These are phyloP conservation scores for Tephrocybe sp. DNA, from an alignment of 768 basidiomycete species.

Conservation along the genomic window DNA sequence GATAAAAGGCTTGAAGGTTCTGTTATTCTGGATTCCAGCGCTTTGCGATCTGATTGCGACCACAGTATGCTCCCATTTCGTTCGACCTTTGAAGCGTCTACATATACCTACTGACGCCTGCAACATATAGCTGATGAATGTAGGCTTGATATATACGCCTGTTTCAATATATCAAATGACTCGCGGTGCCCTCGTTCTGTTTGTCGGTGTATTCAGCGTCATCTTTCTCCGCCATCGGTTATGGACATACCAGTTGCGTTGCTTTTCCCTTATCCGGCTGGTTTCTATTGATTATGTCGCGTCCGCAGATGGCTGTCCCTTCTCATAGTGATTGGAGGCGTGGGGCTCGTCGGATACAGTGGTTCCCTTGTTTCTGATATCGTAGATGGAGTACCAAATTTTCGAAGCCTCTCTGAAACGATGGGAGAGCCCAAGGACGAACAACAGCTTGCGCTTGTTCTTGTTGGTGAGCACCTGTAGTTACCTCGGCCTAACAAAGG, in stretches of 20 bases:
- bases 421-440: slow-evolving; percentile 35
- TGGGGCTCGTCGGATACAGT: slow-evolving; percentile 82
- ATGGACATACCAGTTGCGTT: slow-evolving; percentile 78
- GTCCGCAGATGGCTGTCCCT: slow-evolving; percentile 80
- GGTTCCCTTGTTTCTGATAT: slow-evolving; percentile 84
- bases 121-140: slow-evolving; percentile 78
- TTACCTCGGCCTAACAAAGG: slow-evolving; percentile 16
- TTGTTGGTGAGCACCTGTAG: slow-evolving; percentile 53
- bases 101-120: slow-evolving; percentile 7
- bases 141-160: slow-evolving; percentile 92
- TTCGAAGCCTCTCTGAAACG: slow-evolving; percentile 24
- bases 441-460: slow-evolving; percentile 63
- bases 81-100: neutral
- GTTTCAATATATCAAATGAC: slow-evolving; percentile 99
- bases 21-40: slow-evolving; percentile 86
- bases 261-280: slow-evolving; percentile 1
- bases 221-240: slow-evolving; percentile 84
- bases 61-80: slow-evolving; percentile 59
- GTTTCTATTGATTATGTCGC: slow-evolving; percentile 7
- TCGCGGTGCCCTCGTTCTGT: slow-evolving; percentile 87
- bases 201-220: slow-evolving; percentile 89
- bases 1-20: slow-evolving; percentile 64
- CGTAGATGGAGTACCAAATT: slow-evolving; percentile 44
- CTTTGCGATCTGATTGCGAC: slow-evolving; percentile 89
- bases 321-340: slow-evolving; percentile 80